A percentile compares a stretch with the other conserved stretches of the same genome.
Evolutionary conservation across 805 yeast genomes (phyloP).

Genomic region (Lachancea lanzarotensis): DNA sequence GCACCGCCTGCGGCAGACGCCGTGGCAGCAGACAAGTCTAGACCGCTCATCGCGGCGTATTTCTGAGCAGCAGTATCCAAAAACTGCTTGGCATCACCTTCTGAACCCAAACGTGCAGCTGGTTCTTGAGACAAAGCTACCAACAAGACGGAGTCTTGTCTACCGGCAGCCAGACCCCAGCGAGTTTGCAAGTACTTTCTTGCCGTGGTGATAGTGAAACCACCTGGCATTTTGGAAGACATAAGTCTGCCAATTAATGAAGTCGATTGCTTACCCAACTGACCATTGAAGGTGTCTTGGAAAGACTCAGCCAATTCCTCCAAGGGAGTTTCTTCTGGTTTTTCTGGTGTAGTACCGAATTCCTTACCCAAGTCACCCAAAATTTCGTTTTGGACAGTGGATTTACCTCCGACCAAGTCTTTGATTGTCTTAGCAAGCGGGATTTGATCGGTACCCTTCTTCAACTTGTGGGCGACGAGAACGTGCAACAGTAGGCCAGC

Average conservation of each 20-base stretch:
- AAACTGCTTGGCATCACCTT: conserved; percentile 84
- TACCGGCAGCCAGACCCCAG: conserved; percentile 89
- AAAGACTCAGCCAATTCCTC: conserved; percentile 92
- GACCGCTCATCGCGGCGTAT: conserved; percentile 78
- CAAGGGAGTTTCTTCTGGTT: conserved; percentile 97
- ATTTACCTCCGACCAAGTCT: conserved; percentile 96
- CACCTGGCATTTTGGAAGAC: conserved; percentile 99
- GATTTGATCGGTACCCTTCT: conserved; percentile 79
- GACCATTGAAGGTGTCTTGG: conserved; percentile 85
- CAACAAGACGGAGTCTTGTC: conserved; percentile 88
- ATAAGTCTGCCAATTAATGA: conserved; percentile 85
- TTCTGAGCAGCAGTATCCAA: conserved; percentile 77
- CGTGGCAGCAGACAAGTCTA: conserved; percentile 63
- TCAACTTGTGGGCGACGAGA: conserved; percentile 90
- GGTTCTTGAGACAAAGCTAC: conserved; percentile 87
- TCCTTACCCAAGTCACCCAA: conserved; percentile 98
- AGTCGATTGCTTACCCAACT: conserved; percentile 88
- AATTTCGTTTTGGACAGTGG: conserved; percentile 97
- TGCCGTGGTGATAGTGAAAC: conserved; percentile 85
- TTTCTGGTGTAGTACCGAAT: conserved; percentile 96
- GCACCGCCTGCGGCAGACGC: conserved; percentile 46
- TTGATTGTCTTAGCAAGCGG: conserved; percentile 91
- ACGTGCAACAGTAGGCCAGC: conserved; percentile 80
- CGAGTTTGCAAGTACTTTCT: conserved; percentile 87
- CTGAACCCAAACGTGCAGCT: conserved; percentile 75